Evolutionary conservation across 192 early-diverging fungal genomes (phyloP), one percentile per base, ranked within the genome.

Genomic region (Linnemannia schmuckeri): DNA sequence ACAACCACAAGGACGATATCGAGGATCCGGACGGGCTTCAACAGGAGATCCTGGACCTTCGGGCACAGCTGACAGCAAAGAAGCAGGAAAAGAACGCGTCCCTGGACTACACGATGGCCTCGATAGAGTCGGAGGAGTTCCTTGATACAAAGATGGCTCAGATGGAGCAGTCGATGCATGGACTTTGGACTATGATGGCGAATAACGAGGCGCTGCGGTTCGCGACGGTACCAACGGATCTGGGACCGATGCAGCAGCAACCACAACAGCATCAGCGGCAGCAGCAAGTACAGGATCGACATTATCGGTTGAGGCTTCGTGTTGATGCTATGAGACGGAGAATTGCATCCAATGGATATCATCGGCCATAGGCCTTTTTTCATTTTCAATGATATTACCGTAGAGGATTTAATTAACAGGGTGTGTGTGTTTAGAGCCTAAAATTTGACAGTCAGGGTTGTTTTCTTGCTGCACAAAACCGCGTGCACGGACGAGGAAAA

Each of bases 91-190:
- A 61, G 57, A 61, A 9, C n/a, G n/a, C 57, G 57, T 20, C n/a
- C 1, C 8, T 61, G n/a, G 57, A 27, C n/a, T 61, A 61, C 30
- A 61, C 57, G n/a, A 9, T 61, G 57, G 7, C n/a, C 6, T 61
- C 57, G 57, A 61, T 61, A 5, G 57, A 61, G 57, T 27, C n/a
- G n/a, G 8, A 24, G 4, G n/a, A 61, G 57, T 27, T 61, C 8
- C n/a, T 61, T 24, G 57, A 61, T 27, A 27, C 24, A 24, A 61
- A 27, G n/a, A 61, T 61, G 57, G 57, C 30, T 1, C 57, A 61
- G n/a, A 61, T 61, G 57, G 57, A 61, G n/a, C 57, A 61, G n/a
- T 61, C 57, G n/a, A 61, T 61, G n/a, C 57, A 61, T 27, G 57
- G 57, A 9, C 57, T 61, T 9, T 61, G 57, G 57, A 27, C n/a